Conservation (phyloP, 169 alveolate species). For the Plasmodium vinckei region DNA sequence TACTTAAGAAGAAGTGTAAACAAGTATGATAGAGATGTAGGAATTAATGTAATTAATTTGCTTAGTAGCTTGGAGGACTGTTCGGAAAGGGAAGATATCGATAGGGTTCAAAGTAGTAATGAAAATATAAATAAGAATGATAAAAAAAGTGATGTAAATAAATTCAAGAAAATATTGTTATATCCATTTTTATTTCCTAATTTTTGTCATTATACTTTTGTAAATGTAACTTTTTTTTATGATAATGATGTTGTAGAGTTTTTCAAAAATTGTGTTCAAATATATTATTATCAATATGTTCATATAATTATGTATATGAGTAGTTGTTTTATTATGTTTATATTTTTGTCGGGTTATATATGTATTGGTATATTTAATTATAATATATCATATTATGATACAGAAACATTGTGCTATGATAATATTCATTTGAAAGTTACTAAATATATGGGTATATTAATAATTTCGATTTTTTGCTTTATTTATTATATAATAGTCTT, state of each 20-base stretch:
- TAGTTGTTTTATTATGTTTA: constrained; percentile 49
- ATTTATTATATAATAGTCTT: constrained; percentile 21
- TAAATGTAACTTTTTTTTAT: constrained; percentile 35
- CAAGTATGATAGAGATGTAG: background rate
- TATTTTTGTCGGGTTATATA: constrained; percentile 64
- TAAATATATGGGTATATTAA: constrained; percentile 29
- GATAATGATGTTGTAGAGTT: constrained; percentile 23
- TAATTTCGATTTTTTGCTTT: constrained; percentile 23
- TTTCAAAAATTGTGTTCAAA: constrained; percentile 46
- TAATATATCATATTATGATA: constrained; percentile 55
- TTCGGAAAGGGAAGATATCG: background rate
- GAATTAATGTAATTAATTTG: background rate
- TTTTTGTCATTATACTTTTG: constrained; percentile 25
- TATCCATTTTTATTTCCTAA: constrained; percentile 42
- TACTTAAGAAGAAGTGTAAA: constrained; percentile 2
- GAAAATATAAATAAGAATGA: background rate
- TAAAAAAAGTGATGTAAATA: background rate
- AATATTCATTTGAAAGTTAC: constrained; percentile 7
- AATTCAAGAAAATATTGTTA: background rate
- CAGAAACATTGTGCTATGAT: constrained; percentile 39
- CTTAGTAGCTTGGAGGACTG: background rate
- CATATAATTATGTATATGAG: constrained; percentile 21
- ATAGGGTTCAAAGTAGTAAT: background rate
- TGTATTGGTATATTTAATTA: constrained; percentile 64
- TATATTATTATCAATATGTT: constrained; percentile 67